These are phyloP conservation scores for Xylariales sp. DNA, from an alignment of 2,329 filamentous ascomycete genomes.

Conservation along the genomic window DNA sequence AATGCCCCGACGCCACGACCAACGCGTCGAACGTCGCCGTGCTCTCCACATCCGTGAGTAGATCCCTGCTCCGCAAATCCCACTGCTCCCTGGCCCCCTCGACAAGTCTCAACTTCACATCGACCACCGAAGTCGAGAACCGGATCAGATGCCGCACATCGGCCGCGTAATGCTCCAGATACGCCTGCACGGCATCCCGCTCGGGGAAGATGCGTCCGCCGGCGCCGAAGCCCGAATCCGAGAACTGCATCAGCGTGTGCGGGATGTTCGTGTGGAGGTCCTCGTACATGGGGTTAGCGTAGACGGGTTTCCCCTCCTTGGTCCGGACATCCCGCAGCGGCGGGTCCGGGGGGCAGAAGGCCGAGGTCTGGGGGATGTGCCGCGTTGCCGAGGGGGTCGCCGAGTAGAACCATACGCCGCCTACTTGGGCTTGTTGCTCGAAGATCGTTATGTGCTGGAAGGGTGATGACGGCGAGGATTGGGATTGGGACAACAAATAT, in stretches of 20 bases:
- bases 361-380: constrained; percentile 65
- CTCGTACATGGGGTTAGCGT: constrained; percentile 81
- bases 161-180: constrained; percentile 67
- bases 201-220: constrained; percentile 69
- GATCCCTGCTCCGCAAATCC: constrained; percentile 52
- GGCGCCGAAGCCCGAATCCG: constrained; percentile 61
- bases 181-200: constrained; percentile 65
- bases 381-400: constrained; percentile 38
- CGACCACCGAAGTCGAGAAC: constrained; percentile 68
- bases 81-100: constrained; percentile 39
- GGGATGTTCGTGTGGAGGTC: constrained; percentile 84
- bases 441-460: constrained; percentile 72
- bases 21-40: constrained; percentile 65
- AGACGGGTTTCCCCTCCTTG: constrained; percentile 43
- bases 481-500: constrained; percentile 64
- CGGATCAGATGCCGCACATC: constrained; percentile 63
- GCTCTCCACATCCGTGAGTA: constrained; percentile 36
- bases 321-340: constrained; percentile 39
- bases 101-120: constrained; percentile 25
- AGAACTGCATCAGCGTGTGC: constrained; percentile 73
- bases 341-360: constrained; percentile 56
- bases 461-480: not conserved
- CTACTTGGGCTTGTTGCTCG: constrained; percentile 72
- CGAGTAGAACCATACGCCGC: constrained; percentile 84
- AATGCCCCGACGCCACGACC: constrained; percentile 72